Base-by-base conservation (phyloP, 129 eudicot species). In the Heracleum sosnowskyi region DNA sequence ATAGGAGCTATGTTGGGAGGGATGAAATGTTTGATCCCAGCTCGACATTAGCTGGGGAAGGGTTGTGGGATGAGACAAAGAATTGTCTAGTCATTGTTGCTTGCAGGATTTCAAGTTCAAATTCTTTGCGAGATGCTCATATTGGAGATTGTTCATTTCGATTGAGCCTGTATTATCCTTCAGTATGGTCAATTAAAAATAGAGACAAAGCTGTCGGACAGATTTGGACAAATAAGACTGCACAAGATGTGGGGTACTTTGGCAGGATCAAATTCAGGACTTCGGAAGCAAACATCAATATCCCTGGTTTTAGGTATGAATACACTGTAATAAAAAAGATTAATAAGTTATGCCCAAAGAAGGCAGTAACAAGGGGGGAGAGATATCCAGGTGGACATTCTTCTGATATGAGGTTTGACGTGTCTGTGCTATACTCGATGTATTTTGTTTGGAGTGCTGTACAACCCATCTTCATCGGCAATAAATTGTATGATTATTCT, bases 61-160 rank as follows among this genome's bases (percentile, higher is more conserved):
- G 92, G 51, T 77, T 85, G 7, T 93, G 98, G 97, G 88, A 89
- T 53, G 87, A 45, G 16, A 86, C 66, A 77, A 84, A 44, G 35
- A 87, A 83, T 24, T 81, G 60, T 80, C 5, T 91, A 75, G 76
- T 81, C 69, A 77, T 89, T 35, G 78, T 83, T 53, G 92, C 89
- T 18, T 93, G 98, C 73, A 76, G 74, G 71, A 80, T 91, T 55
- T 66, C 84, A 84, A 85, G 86, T 78, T 78, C 87, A 11, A 76
- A 41, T 77, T 69, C 81, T 18, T 60, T 75, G 49, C 80, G 78
- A 13, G 60, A 79, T 80, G 86, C 85, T 73, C 85, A 41, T 42
- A 84, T 86, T 34, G 91, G 89, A 37, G 90, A 93, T 77, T 93
- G 98, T 77, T 86, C 91, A 7, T 40, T 85, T 33, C 82, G 97